phyloP scores from a whole-genome alignment of 2,329 filamentous ascomycete species.

The Aspergillus fumigatus region DNA sequence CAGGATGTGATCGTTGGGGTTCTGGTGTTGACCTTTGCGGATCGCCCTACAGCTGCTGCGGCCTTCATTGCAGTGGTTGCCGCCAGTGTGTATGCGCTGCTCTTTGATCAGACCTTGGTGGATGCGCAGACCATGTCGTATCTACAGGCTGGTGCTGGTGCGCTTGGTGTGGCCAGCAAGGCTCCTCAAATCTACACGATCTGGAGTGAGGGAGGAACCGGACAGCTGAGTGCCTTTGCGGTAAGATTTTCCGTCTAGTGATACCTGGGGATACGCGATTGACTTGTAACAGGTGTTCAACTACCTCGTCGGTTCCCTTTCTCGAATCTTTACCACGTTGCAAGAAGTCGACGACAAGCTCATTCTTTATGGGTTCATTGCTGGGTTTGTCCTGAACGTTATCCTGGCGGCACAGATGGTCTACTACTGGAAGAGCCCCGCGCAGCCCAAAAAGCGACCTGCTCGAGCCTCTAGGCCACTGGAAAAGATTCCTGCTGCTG shows the following conservation, averaged over 20 bases:
- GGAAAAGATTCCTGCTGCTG: slow-evolving; percentile 28
- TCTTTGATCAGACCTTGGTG: slow-evolving; percentile 59
- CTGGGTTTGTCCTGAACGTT: slow-evolving; percentile 83
- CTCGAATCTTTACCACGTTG: slow-evolving; percentile 94
- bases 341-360: slow-evolving; percentile 96
- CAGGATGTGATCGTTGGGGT: slow-evolving; percentile 90
- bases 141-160: slow-evolving; percentile 78
- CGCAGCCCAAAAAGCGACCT: slow-evolving; percentile 38
- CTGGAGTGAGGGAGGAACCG: slow-evolving; percentile 78
- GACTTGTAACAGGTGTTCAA: slow-evolving; percentile 74
- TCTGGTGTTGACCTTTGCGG: slow-evolving; percentile 78
- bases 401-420: slow-evolving; percentile 86
- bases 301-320: slow-evolving; percentile 87
- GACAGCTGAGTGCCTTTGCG: slow-evolving; percentile 93
- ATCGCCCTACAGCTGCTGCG: slow-evolving; percentile 63
- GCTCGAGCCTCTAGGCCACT: slow-evolving; percentile 20
- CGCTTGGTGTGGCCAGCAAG: slow-evolving; percentile 83
- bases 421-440: slow-evolving; percentile 82
- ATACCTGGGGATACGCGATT: not conserved
- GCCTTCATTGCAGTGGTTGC: slow-evolving; percentile 75
- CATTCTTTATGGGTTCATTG: slow-evolving; percentile 91
- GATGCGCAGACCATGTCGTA: slow-evolving; percentile 64
- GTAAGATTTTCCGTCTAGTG: slow-evolving; percentile 51
- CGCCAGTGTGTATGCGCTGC: slow-evolving; percentile 64
- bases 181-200: slow-evolving; percentile 88